phyloP scores from a whole-genome alignment of 768 basidiomycete genomes.

The Daedalea quercina region DNA sequence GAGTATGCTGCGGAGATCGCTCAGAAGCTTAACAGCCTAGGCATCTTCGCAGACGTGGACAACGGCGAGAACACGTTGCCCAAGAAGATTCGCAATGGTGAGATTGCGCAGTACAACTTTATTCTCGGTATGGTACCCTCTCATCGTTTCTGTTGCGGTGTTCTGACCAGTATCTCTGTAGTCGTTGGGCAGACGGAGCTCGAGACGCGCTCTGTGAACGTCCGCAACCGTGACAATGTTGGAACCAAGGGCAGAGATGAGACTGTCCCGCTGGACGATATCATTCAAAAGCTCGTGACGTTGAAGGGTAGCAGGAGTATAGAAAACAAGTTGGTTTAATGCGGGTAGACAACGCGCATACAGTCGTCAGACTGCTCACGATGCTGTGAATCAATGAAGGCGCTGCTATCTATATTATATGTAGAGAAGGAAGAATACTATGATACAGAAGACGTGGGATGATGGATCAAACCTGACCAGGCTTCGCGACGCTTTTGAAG shows the following conservation, averaged over 20 bases:
- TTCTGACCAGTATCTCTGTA: conserved; percentile 24
- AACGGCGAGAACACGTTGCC: conserved; percentile 86
- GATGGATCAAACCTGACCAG: background rate
- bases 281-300: conserved; percentile 60
- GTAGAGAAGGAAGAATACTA: background rate
- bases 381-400: background rate
- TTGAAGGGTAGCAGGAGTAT: conserved; percentile 58
- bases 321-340: conserved; percentile 40
- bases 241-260: conserved; percentile 79
- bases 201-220: conserved; percentile 82
- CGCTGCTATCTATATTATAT: background rate
- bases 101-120: conserved; percentile 97
- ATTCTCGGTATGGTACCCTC: conserved; percentile 61
- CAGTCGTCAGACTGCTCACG: background rate
- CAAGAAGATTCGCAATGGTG: conserved; percentile 97
- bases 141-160: background rate
- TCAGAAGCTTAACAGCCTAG: conserved; percentile 55
- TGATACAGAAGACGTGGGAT: background rate
- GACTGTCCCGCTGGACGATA: conserved; percentile 64
- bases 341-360: background rate
- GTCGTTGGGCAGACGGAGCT: conserved; percentile 95
- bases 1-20: conserved; percentile 84
- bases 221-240: conserved; percentile 91
- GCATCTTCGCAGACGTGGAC: conserved; percentile 89
- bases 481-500: background rate